Evolutionary conservation across 2,329 filamentous ascomycete species (phyloP), one percentile per base, ranked within the genome.

Genomic region (Elsinoe fawcettii): DNA sequence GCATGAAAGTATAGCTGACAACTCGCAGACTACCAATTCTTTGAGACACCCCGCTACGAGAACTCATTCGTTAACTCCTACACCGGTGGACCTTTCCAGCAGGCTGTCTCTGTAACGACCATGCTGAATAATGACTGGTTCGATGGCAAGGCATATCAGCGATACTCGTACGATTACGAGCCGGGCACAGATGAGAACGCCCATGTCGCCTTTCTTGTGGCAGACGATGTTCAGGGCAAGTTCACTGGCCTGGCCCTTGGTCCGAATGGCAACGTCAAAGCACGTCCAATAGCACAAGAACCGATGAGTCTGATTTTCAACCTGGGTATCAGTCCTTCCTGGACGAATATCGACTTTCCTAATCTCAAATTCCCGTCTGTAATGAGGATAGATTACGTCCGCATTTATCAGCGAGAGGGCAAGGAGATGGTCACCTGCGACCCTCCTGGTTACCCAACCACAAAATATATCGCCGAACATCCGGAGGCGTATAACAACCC

Each of bases 221-320:
- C 84, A 23, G 74, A 81, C 36, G 74, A 81, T 4, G 79, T 82
- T 57, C 85, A 81, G 1, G 88, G 82, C 81, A 84, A 81, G 36
- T 69, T 87, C 56, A 77, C 82, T 60, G 79, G 72, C 30, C 73
- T 79, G 37, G 75, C 85, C 1, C 71, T 86, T 14, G 80, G 84
- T 4, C 81, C 84, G 1, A 88, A 87, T 60, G 86, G 85, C 58
- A 88, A 88, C 65, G 72, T 88, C 58, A 85, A 83, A 5, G 80
- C 85, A 63, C 75, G 85, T 62, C 70, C 79, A 18, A 80, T 88
- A 54, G 83, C 85, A 0, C 73, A 82, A 62, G 85, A 88, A 66
- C 86, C 86, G 1, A 78, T 88, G 81, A 67, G 82, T 1, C 71
- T 88, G 16, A 75, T 88, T 63, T 76, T 83, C 72, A 88, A 88